phyloP scores from a whole-genome alignment of 176 grass and related monocot genomes.

The Bonia amplexicaulis region DNA sequence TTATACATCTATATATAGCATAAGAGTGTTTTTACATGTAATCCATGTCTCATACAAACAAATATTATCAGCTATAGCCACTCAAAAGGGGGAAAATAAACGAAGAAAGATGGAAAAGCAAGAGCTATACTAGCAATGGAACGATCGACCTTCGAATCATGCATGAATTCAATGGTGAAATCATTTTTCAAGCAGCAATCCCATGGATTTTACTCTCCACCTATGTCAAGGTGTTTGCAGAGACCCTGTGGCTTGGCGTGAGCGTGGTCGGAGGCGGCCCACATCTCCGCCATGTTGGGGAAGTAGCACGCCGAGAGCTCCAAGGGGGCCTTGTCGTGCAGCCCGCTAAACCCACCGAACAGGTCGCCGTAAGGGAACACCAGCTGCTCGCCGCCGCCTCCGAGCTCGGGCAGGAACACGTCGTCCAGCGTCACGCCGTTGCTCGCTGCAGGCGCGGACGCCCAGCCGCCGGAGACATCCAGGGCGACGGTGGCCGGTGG shows the following conservation, averaged over 20 bases:
- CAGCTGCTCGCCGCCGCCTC: constrained; percentile 6
- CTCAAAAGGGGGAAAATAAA: not conserved
- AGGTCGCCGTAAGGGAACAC: constrained; percentile 37
- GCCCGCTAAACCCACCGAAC: constrained; percentile 10
- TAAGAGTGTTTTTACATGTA: constrained; percentile 21
- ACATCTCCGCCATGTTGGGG: constrained; percentile 47
- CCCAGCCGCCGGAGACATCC: not conserved
- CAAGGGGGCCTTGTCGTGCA: constrained; percentile 21
- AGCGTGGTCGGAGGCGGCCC: constrained; percentile 21
- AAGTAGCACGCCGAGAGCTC: constrained; percentile 55
- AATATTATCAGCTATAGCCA: not conserved
- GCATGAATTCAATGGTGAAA: constrained; percentile 8
- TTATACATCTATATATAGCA: not conserved
- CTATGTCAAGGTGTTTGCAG: constrained; percentile 32
- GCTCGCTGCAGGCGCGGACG: not conserved
- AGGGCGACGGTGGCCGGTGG: not conserved
- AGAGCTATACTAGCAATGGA: not conserved
- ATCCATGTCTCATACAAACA: not conserved
- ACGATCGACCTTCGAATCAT: not conserved
- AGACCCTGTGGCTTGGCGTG: constrained; percentile 27
- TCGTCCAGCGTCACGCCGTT: constrained; percentile 3
- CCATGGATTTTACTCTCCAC: not conserved
- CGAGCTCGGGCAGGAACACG: constrained; percentile 31
- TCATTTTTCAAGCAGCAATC: not conserved
- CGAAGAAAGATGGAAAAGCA: not conserved